Base-by-base conservation (phyloP, 257 asterid species). In the Capsicum pubescens region DNA sequence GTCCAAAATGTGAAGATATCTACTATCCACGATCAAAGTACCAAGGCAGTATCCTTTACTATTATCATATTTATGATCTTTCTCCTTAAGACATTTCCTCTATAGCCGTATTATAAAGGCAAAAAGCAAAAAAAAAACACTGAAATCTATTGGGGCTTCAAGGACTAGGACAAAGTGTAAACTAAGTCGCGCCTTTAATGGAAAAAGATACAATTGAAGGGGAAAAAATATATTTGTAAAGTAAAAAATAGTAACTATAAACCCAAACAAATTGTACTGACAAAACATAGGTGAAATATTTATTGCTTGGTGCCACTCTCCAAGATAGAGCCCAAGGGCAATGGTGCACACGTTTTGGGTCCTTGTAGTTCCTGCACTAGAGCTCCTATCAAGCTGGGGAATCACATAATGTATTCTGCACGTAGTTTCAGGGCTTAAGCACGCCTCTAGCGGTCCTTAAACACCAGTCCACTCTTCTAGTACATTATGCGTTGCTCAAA, bases 1-100 rank as follows among this genome's bases (percentile, higher is more conserved):
- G 99, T 87, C 98, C 99, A 79, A 95, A 92, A 87, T 95, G 99
- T 50, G 99, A 95, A 83, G 98, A 95, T 85, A 91, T 95, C 61
- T 95, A 95, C 92, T 94, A 95, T 82, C 99, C 99, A 35, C 94
- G 98, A 74, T 95, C 99, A 84, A 95, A 95, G 84, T 94, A 95
- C 90, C 99, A 95, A 91, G 98, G 99, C 96, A 94, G 99, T 94
- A 95, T 95, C 99, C 99, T 93, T 91, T 66, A 36, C 42, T 86
- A 15, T 58, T 12, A 61, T 44, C 52, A 58, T 58, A 52, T 83
- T 82, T 79, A 61, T 52, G 5, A 2, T 58, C 60, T 54, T 71
- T 56, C 16, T 7, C 44, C 64, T 32, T 44, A 0, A 13, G 35
- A 52, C 8, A 81, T 85, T 85, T 88, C 16, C 54, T 86, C 74